A percentile compares a stretch with the other conserved stretches of the same genome.
These are phyloP conservation scores for Leucocoprinus leucothites DNA, from an alignment of 768 basidiomycete genomes.

Conservation along the genomic window DNA sequence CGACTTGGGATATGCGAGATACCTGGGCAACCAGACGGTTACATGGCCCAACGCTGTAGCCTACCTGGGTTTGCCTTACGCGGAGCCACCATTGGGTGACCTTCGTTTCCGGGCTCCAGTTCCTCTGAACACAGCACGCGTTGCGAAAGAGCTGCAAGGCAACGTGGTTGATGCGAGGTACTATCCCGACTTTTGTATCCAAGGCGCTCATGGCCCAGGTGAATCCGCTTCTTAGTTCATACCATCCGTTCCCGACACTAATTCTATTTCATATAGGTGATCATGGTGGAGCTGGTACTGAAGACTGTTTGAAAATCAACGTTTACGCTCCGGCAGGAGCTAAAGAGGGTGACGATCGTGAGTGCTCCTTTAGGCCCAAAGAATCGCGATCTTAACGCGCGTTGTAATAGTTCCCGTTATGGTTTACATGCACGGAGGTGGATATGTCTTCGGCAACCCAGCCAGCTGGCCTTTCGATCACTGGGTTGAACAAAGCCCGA, in stretches of 20 bases:
- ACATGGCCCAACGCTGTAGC: conserved; percentile 48
- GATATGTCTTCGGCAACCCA: conserved; percentile 58
- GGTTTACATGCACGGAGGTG: conserved; percentile 49
- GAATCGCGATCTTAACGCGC: not conserved
- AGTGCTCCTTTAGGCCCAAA: conserved; percentile 15
- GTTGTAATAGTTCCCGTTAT: conserved; percentile 38
- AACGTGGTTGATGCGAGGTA: conserved; percentile 45
- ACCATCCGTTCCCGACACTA: too few relatives aligned
- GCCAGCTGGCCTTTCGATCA: conserved; percentile 63
- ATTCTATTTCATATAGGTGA: conserved; percentile 23
- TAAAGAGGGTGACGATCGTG: conserved; percentile 43
- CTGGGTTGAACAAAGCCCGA: conserved; percentile 61
- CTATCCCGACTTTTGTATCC: conserved; percentile 59
- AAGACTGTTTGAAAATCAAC: conserved; percentile 68
- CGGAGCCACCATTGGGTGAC: conserved; percentile 53
- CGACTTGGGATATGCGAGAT: conserved; percentile 57
- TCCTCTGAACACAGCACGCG: conserved; percentile 46
- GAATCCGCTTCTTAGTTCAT: not conserved
- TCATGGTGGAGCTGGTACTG: conserved; percentile 60
- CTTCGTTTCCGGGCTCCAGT: conserved; percentile 50
- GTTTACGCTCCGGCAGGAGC: conserved; percentile 54
- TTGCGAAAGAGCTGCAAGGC: conserved; percentile 32
- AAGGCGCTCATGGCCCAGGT: conserved; percentile 27
- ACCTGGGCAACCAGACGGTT: conserved; percentile 45
- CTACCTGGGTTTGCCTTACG: conserved; percentile 58